phyloP scores from a whole-genome alignment of 768 basidiomycete genomes.

The Kwoniella bestiolae region DNA sequence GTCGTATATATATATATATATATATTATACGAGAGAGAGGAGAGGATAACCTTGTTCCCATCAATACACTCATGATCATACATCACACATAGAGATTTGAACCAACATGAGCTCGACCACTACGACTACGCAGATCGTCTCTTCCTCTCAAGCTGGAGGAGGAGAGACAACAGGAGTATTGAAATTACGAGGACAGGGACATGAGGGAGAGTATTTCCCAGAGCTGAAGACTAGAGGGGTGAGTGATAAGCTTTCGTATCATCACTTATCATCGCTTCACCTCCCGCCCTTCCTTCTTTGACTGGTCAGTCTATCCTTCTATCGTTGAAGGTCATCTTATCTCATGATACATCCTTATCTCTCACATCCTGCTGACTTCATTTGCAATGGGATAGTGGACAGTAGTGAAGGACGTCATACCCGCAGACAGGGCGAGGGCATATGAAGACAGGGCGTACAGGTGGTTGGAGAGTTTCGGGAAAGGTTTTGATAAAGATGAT shows the following conservation, averaged over 20 bases:
- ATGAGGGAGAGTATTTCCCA: conserved; percentile 17
- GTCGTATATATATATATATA: not conserved
- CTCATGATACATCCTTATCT: no score
- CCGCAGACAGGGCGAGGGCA: conserved; percentile 34
- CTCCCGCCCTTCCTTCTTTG: no score
- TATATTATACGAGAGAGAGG: no score
- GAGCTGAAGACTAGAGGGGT: conserved; percentile 45
- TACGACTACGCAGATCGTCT: no score
- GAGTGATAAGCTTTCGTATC: no score
- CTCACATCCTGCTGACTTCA: not conserved
- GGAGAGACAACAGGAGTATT: conserved; percentile 7
- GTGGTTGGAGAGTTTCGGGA: conserved; percentile 55
- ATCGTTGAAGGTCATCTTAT: not conserved
- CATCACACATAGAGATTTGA: not conserved
- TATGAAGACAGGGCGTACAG: conserved; percentile 48
- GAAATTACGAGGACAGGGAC: conserved; percentile 25
- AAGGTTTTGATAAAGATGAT: conserved; percentile 57
- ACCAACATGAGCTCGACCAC: conserved; percentile 11
- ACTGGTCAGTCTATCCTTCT: not conserved
- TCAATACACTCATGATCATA: not conserved
- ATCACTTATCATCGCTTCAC: no score
- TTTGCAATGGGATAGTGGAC: conserved; percentile 23
- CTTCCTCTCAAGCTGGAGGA: not conserved
- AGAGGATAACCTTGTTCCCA: no score
- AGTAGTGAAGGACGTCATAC: conserved; percentile 46